These are phyloP conservation scores for Elaeis guineensis DNA, from an alignment of 176 grass and related monocot genomes.

Conservation along the genomic window DNA sequence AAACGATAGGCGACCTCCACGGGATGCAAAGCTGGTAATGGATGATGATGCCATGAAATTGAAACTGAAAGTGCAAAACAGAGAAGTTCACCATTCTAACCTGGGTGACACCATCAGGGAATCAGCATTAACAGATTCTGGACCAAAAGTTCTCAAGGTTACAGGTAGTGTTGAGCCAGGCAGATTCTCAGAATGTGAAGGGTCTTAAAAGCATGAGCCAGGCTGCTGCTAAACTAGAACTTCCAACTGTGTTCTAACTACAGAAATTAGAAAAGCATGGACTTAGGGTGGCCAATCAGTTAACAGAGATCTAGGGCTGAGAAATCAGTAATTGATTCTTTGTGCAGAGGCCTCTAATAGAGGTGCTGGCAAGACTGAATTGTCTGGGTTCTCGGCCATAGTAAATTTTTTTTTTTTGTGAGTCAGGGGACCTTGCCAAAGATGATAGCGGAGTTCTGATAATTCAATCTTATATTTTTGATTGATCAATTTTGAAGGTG, in stretches of 20 bases:
- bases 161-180: constrained; percentile 15
- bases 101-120: too few species aligned
- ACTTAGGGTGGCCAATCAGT: neutral
- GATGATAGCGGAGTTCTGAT: constrained; percentile 13
- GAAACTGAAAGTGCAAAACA: too few species aligned
- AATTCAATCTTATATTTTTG: too few species aligned
- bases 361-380: constrained; percentile 33
- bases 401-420: neutral
- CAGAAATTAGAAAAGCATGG: constrained; percentile 19
- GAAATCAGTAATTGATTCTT: constrained; percentile 29
- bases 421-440: constrained; percentile 17
- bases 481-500: constrained; percentile 17
- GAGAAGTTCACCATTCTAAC: too few species aligned
- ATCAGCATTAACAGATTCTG: too few species aligned
- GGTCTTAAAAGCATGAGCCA: constrained; percentile 3
- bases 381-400: constrained; percentile 14
- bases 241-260: constrained; percentile 42
- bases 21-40: too few species aligned
- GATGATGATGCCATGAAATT: too few species aligned
- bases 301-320: constrained; percentile 17
- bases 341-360: constrained; percentile 28
- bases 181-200: neutral
- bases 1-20: too few species aligned
- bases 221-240: constrained; percentile 34
- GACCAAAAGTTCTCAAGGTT: too few species aligned